These are phyloP conservation scores for Ogataea trehalophila DNA, from an alignment of 805 yeast genomes.

Conservation along the genomic window DNA sequence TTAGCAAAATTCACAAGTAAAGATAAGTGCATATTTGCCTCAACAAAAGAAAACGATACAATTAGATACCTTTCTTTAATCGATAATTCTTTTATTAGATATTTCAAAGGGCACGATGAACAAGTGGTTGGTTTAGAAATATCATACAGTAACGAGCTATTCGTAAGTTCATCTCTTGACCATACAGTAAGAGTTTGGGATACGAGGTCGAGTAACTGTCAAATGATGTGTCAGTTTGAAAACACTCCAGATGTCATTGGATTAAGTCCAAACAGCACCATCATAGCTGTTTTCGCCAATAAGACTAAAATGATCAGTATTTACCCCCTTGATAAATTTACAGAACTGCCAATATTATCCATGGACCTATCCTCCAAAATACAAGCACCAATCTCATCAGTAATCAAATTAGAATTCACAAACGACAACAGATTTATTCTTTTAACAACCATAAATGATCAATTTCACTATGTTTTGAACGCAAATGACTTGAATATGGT, in stretches of 20 bases:
- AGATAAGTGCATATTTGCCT: constrained; percentile 68
- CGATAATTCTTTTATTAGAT: constrained; percentile 75
- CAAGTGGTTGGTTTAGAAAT: constrained; percentile 70
- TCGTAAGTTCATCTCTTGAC: constrained; percentile 62
- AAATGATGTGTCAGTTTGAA: constrained; percentile 54
- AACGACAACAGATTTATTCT: constrained; percentile 40
- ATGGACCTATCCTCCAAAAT: too few species aligned
- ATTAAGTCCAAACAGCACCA: constrained; percentile 79
- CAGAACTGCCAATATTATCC: too few species aligned
- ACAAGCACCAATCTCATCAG: too few species aligned
- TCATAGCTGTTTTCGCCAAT: constrained; percentile 62
- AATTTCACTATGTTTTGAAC: constrained; percentile 21
- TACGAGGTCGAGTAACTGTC: constrained; percentile 57
- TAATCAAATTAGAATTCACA: constrained; percentile 36
- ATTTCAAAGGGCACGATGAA: constrained; percentile 82
- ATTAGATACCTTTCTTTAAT: constrained; percentile 72
- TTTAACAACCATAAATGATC: constrained; percentile 25
- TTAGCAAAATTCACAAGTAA: constrained; percentile 75
- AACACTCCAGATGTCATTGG: constrained; percentile 40
- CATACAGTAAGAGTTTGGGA: constrained; percentile 88
- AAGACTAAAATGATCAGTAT: constrained; percentile 44
- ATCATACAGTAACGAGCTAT: constrained; percentile 61
- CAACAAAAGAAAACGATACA: constrained; percentile 73
- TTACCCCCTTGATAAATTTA: constrained; percentile 53
- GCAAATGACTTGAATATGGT: constrained; percentile 14